phyloP scores from a whole-genome alignment of 352 stramenopile genomes.

The Saprolegnia diclina region DNA sequence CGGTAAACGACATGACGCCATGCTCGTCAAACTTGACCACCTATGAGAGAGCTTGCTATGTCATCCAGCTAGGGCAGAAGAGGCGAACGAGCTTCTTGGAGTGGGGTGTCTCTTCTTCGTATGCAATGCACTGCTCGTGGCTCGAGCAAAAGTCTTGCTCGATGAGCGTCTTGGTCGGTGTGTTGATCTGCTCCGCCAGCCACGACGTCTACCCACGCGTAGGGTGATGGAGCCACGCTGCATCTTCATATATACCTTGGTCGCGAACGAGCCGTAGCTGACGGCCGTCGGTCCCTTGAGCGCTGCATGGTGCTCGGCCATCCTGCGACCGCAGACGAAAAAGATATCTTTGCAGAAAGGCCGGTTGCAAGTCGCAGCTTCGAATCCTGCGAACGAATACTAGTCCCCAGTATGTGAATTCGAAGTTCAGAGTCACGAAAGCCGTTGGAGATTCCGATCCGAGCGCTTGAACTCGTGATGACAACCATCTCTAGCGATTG shows the following conservation, averaged over 20 bases:
- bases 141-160: conserved; percentile 27
- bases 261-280: conserved; percentile 18
- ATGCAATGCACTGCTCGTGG: conserved; percentile 13
- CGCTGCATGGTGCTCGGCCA: neutral
- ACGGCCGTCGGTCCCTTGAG: neutral
- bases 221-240: neutral
- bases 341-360: neutral
- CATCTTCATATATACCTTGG: neutral
- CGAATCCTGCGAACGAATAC: neutral
- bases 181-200: conserved; percentile 18
- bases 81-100: conserved; percentile 16
- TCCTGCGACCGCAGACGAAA: neutral
- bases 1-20: conserved; percentile 12
- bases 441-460: no score
- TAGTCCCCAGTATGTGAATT: no score
- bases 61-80: neutral
- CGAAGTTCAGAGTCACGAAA: no score
- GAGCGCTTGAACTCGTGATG: no score
- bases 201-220: conserved; percentile 12
- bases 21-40: conserved; percentile 17
- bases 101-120: neutral
- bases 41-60: neutral
- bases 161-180: conserved; percentile 24
- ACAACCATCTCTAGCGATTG: no score
- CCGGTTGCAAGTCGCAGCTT: neutral